Base-by-base conservation (phyloP, 805 yeast species). In the Ogataea siamensis region DNA sequence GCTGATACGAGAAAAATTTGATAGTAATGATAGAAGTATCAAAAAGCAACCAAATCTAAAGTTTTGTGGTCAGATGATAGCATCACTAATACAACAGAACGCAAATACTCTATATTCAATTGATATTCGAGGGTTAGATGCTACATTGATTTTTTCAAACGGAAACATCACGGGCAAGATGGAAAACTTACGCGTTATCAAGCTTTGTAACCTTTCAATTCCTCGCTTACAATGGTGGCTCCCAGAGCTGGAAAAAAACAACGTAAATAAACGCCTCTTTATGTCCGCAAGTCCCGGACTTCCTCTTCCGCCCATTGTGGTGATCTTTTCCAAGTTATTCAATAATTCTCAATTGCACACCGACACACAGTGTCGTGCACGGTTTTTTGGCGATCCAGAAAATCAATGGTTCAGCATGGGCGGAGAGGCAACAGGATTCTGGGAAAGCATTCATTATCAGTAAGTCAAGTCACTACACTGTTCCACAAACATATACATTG, bases 261-360 rank as follows among this genome's bases (percentile, higher is more conserved):
- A 54, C 28, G 20, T 11, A 18, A 29, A 36, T 18, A 39, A 45
- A 17, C 45, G 51, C 7, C 38, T 31, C 5, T 25, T 31, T 27
- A 25, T 45, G 28, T 28, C 40, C 2, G n/a, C 38, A 8, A 32
- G 32, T 21, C 34, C 47, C 3, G 20, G 36, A 3, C 28, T 42
- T 17, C 18, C 45, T 16, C 42, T 54, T 22, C 53, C 57, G 0
- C 53, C 55, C 5, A 42, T 44, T 8, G 46, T 46, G 15, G 55
- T 55, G 2, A 34, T 45, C 16, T 53, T 67, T 36, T 55, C 70
- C 31, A 58, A 58, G 5, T 41, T 58, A 33, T 66, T 70, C 30
- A 66, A 66, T 21, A 55, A 46, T 34, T 46, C 44, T n/a, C 34
- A 11, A 20, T 37, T 15, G 32, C 46, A 29, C 23, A 28, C 28